A percentile compares a stretch with the other conserved stretches of the same genome.
phyloP scores from a whole-genome alignment of 768 basidiomycete species.

The Podaxis carcinomalis region DNA sequence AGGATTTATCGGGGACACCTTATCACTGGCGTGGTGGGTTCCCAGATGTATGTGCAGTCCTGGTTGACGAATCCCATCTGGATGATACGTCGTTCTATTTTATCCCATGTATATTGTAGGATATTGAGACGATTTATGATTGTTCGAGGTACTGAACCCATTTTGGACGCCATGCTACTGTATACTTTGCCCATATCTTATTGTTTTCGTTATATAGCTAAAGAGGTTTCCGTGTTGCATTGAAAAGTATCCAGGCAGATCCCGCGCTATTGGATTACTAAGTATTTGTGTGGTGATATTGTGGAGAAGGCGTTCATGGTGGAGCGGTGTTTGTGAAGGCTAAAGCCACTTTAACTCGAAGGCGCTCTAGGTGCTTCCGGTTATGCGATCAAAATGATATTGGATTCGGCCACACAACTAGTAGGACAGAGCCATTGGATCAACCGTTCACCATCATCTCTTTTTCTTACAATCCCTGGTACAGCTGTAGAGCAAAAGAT shows the following conservation, averaged over 20 bases:
- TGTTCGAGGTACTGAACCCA: no score
- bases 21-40: not conserved
- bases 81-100: not conserved
- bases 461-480: not conserved
- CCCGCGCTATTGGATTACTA: conserved; percentile 26
- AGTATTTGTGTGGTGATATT: conserved; percentile 19
- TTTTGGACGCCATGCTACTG: no score
- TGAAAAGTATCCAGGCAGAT: conserved; percentile 39
- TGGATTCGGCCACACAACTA: no score
- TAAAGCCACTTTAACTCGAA: not conserved
- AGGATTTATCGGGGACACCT: not conserved
- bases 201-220: no score
- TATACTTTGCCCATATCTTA: no score
- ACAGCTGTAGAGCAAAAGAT: not conserved
- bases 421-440: no score
- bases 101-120: not conserved
- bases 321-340: conserved; percentile 59
- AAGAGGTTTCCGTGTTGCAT: conserved; percentile 45
- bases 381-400: no score
- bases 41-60: not conserved
- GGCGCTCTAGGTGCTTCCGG: not conserved
- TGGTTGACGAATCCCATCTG: not conserved
- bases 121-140: not conserved
- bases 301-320: conserved; percentile 56
- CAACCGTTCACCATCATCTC: no score